Percentiles rank a stretch among this genome's conserved stretches.
These are phyloP conservation scores for Aureobasidium sp. DNA, from an alignment of 2,329 filamentous ascomycete genomes.

Conservation along the genomic window DNA sequence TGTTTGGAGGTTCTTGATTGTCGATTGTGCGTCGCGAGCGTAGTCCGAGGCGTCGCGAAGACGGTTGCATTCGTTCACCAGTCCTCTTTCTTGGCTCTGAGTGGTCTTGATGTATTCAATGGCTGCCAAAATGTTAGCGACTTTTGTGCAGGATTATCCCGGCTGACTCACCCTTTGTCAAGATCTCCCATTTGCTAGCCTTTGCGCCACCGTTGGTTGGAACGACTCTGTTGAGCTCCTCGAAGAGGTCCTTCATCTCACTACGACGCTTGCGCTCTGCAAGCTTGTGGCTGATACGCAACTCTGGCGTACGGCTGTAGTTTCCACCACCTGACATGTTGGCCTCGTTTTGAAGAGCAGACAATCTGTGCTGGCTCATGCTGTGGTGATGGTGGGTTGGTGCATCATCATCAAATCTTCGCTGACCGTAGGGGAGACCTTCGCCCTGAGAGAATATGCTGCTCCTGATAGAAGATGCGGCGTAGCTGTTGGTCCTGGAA, in stretches of 20 bases:
- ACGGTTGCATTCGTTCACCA: slow-evolving; percentile 34
- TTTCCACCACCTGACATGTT: slow-evolving; percentile 56
- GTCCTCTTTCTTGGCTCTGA: slow-evolving; percentile 33
- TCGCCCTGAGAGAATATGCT: slow-evolving; percentile 74
- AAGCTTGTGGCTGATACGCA: slow-evolving; percentile 77
- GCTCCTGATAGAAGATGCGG: slow-evolving; percentile 70
- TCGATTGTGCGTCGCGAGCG: slow-evolving; percentile 38
- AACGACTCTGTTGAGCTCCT: slow-evolving; percentile 69
- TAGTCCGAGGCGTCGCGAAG: slow-evolving; percentile 40
- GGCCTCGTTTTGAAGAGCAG: slow-evolving; percentile 54
- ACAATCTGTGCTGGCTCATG: slow-evolving; percentile 66
- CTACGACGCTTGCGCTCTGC: slow-evolving; percentile 76
- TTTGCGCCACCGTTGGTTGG: slow-evolving; percentile 76
- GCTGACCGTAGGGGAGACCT: slow-evolving; percentile 62
- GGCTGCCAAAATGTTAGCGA: background rate
- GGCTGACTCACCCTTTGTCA: slow-evolving; percentile 66
- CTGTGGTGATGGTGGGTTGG: slow-evolving; percentile 59
- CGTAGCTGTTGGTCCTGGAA: slow-evolving; percentile 68
- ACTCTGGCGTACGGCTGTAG: slow-evolving; percentile 74
- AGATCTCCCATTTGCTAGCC: slow-evolving; percentile 82
- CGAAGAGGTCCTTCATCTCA: slow-evolving; percentile 84
- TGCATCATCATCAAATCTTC: slow-evolving; percentile 60
- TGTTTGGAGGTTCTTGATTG: slow-evolving; percentile 41
- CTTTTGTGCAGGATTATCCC: background rate
- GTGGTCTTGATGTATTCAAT: slow-evolving; percentile 43